Base-by-base conservation (phyloP, 2,329 filamentous ascomycete genomes). In the Lasiodiplodia citricola region DNA sequence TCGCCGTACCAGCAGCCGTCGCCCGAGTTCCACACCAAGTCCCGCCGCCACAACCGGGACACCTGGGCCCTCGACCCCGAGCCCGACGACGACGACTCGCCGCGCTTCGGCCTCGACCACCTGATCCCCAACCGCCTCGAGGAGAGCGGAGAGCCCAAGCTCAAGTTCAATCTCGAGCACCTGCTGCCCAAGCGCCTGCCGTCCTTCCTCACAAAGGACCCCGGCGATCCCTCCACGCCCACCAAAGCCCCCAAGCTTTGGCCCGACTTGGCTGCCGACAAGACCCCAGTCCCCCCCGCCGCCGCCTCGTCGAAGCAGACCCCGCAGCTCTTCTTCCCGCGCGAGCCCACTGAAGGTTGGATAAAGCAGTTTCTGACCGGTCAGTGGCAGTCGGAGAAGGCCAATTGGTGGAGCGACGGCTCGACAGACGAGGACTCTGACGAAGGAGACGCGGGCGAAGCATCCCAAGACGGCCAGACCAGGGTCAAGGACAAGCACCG, bases 361-460 rank as follows among this genome's bases (percentile, higher is more conserved):
- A 93, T 96, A 72, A 91, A 92, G 70, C 91, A 92, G 70, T 93
- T 94, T 76, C 90, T 92, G n/a, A 87, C 90, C n/a, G 87, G 87
- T 71, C 88, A 91, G 72, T 86, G 86, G 72, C 86, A 89, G 73
- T 87, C 87, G 38, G 92, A 96, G 77, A 88, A 88, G 72, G 89
- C 88, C 70, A 91, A 93, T 80, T 97, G 93, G 93, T 86, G 94
- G 73, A 96, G 92, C 78, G 93, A 96, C 86, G 87, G 90, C 70
- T 87, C 87, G 28, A 87, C 88, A 76, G 88, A 87, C 75, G 93
- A 91, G 78, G 91, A 93, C 41, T 71, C 67, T 18, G 58, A 76
- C 55, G 76, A 70, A 50, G 71, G 67, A 69, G 73, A 67, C 69
- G 71, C 68, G 64, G 69, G 60, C 66, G 72, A 54, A 65, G 58